phyloP scores from a whole-genome alignment of 2,329 filamentous ascomycete genomes.

The Colletotrichum aenigma region DNA sequence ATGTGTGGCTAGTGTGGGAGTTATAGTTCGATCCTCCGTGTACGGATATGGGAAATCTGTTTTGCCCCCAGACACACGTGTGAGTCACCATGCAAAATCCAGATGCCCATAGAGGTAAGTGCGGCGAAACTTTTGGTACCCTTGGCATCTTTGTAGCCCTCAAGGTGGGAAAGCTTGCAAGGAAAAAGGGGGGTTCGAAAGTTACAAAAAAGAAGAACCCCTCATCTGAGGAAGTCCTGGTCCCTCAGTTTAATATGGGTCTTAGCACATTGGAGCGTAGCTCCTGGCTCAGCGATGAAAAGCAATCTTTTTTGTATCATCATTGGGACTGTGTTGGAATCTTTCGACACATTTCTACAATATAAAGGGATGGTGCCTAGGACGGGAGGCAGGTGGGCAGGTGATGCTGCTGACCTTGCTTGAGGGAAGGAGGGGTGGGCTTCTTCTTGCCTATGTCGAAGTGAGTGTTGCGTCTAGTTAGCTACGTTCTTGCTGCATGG shows the following conservation, averaged over 20 bases:
- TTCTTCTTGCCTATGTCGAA: no score
- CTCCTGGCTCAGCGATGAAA: neutral
- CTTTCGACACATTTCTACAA: neutral
- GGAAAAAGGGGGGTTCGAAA: neutral
- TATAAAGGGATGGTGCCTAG: neutral
- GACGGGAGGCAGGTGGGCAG: neutral
- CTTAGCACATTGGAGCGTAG: neutral
- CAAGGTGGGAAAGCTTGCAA: neutral
- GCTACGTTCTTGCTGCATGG: no score
- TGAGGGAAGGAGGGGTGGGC: neutral
- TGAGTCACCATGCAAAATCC: neutral
- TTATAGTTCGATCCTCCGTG: no score
- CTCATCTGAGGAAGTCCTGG: neutral
- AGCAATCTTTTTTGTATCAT: no score
- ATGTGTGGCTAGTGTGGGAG: neutral
- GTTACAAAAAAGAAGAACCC: neutral
- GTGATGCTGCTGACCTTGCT: neutral
- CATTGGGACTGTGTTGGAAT: neutral
- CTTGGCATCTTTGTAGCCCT: no score
- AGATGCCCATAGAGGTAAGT: neutral
- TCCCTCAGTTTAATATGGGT: neutral
- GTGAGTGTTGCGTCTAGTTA: no score
- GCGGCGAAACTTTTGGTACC: neutral
- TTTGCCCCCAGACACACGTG: neutral
- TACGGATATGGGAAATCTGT: neutral